A percentile compares a stretch with the other conserved stretches of the same genome.
These are phyloP conservation scores for Picochlorum sp. DNA, from an alignment of 139 green algal species.

Conservation along the genomic window DNA sequence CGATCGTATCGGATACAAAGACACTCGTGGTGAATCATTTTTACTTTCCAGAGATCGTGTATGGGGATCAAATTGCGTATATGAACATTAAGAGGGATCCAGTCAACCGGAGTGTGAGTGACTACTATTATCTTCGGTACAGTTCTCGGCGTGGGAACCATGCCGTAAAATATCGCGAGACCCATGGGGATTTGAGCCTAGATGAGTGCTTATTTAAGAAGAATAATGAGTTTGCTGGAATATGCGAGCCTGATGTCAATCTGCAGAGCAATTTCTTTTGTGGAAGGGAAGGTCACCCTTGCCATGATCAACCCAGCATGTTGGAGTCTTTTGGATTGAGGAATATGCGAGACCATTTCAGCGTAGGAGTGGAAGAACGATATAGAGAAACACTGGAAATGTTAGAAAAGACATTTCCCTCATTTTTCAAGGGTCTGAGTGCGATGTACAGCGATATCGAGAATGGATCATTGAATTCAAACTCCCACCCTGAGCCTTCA, in stretches of 20 bases:
- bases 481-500: background rate
- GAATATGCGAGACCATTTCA: constrained; percentile 8
- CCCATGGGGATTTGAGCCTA: background rate
- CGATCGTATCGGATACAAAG: background rate
- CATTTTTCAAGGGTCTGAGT: constrained; percentile 8
- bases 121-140: background rate
- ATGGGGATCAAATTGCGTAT: background rate
- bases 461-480: background rate
- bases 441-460: background rate
- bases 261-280: constrained; percentile 1
- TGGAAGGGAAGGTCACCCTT: constrained; percentile 3
- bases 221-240: background rate
- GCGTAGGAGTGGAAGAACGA: constrained; percentile 6
- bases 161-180: background rate
- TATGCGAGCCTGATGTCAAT: constrained; percentile 1
- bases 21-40: constrained; percentile 10
- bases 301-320: background rate
- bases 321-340: background rate
- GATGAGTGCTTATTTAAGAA: constrained; percentile 6
- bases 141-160: background rate
- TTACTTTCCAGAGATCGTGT: constrained; percentile 7
- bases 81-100: constrained; percentile 10
- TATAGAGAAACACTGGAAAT: background rate
- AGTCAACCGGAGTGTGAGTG: background rate
- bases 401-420: background rate